Conservation (phyloP, 352 stramenopile species). For the Globisporangium camurandrum region DNA sequence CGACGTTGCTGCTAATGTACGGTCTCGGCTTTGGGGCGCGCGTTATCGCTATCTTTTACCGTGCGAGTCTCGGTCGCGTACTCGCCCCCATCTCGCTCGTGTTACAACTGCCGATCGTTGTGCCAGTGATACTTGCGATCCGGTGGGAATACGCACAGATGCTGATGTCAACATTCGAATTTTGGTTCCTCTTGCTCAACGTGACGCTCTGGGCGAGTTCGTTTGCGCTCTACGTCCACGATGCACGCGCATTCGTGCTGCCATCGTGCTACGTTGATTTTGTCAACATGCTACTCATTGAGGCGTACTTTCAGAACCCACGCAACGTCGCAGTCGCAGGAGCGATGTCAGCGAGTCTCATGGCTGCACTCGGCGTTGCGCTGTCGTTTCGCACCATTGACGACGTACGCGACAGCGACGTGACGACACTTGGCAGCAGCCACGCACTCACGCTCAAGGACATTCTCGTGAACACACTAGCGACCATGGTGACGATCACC, state of each 20-base stretch:
- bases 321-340: slow-evolving; percentile 1
- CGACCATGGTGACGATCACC: slow-evolving; percentile 10
- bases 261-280: slow-evolving; percentile 8
- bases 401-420: neutral
- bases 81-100: slow-evolving; percentile 4
- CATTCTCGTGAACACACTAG: slow-evolving; percentile 11
- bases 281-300: slow-evolving; percentile 13
- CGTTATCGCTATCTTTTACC: neutral
- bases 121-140: slow-evolving; percentile 5
- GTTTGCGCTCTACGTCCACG: slow-evolving; percentile 5
- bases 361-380: neutral
- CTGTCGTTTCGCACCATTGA: slow-evolving; percentile 4
- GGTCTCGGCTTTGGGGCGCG: slow-evolving; percentile 1
- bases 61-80: neutral
- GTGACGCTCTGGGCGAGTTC: slow-evolving; percentile 3
- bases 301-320: slow-evolving; percentile 10
- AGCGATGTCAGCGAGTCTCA: neutral
- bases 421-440: neutral
- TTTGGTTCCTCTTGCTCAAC: slow-evolving; percentile 8
- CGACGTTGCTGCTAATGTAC: slow-evolving; percentile 4
- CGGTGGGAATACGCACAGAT: slow-evolving; percentile 9
- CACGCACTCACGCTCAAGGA: slow-evolving; percentile 8
- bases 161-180: slow-evolving; percentile 9
- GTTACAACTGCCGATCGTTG: slow-evolving; percentile 4
- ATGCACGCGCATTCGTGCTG: slow-evolving; percentile 4